Evolutionary conservation across 352 stramenopile species (phyloP).

Genomic region (Globisporangium viniferum): DNA sequence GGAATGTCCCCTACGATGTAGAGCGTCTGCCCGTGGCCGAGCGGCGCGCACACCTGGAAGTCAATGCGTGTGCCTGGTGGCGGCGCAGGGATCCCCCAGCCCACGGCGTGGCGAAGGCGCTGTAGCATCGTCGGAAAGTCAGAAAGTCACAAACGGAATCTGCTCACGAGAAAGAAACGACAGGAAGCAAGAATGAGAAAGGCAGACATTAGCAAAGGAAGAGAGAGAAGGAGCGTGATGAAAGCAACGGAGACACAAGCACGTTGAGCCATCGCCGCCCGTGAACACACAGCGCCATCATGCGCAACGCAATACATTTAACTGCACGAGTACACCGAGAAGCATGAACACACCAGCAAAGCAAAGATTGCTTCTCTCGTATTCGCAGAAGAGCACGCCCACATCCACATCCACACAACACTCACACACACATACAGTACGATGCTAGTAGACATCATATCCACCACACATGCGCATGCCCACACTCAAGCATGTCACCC

Average conservation of each 20-base stretch:
- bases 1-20: slow-evolving; percentile 80
- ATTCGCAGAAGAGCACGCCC: neutral
- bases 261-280: neutral
- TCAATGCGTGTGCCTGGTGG: slow-evolving; percentile 69
- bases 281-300: slow-evolving; percentile 1
- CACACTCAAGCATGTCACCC: neutral
- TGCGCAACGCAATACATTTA: neutral
- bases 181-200: neutral
- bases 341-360: too few relatives aligned
- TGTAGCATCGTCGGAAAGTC: slow-evolving; percentile 55
- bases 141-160: neutral
- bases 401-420: neutral
- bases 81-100: slow-evolving; percentile 57
- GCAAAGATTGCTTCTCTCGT: slow-evolving; percentile 3
- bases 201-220: neutral
- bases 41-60: slow-evolving; percentile 74
- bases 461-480: neutral
- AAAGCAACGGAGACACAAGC: neutral
- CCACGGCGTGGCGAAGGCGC: slow-evolving; percentile 74
- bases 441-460: neutral
- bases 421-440: neutral
- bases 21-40: slow-evolving; percentile 78
- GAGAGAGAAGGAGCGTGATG: neutral
- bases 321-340: neutral
- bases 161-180: neutral